Base-by-base conservation (phyloP, 352 stramenopile species). In the Globisporangium mamillatum region DNA sequence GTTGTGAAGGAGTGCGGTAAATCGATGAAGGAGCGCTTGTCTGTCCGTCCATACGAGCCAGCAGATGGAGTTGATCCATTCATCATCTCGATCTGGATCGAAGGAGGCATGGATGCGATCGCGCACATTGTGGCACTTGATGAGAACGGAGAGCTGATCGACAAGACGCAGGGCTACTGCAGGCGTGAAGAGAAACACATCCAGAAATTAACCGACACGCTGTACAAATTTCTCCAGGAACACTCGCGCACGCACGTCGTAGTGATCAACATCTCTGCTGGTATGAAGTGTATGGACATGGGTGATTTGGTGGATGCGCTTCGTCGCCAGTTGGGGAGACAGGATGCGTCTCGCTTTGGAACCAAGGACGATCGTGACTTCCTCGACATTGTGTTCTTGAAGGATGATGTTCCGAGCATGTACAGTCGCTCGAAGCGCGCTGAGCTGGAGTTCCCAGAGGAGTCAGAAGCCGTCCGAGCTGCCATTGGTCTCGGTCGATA, bases 281-380 rank as follows among this genome's bases (percentile, higher is more conserved):
- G 89, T 20, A 91, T 92, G 77, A 96, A 96, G 70, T 94, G 87
- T 61, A 93, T 96, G 83, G 89, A 96, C 62, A 91, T 96, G 83
- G 89, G 89, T 74, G 87, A 91, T 24, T 77, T 96, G 14, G 89
- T 96, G 29, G 87, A 95, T 77, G 84, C 86, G 24, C 79, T 94
- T 24, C 87, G 89, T 44, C 85, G 85, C 48, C 76, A 95, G 67
- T 70, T 96, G 3, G 83, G 84, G 18, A 75, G 89, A 63, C 75
- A 91, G 69, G 80, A 92, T 63, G 84, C 82, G 4, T 79, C 78
- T 63, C 84, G 84, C 14, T 93, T 91, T 67, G 85, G 85, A 36
- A 91, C 90, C 8, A 76, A 80, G 16, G 85, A 96, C 63, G 86
- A 86, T 7, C 85, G 87, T 18, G 89, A 96, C 56, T 96, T 90